Conservation (phyloP, 2,329 filamentous ascomycete genomes). For the Ophiostoma fasciatum region DNA sequence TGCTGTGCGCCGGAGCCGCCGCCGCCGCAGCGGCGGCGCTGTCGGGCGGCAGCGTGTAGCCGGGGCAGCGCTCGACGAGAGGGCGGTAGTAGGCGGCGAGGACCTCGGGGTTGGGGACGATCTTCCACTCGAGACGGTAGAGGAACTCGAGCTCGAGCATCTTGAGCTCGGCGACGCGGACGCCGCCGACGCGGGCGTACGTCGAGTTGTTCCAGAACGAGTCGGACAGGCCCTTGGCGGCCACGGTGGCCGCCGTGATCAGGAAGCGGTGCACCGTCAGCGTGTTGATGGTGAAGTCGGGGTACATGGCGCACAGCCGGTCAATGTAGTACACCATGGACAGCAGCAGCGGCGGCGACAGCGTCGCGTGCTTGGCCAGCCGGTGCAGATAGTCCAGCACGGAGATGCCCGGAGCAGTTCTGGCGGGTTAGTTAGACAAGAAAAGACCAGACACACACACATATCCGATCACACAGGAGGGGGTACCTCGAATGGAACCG, state of each 20-base stretch:
- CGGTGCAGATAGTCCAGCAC: slow-evolving; percentile 88
- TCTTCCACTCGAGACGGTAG: slow-evolving; percentile 86
- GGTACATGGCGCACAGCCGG: slow-evolving; percentile 78
- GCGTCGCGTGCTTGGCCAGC: slow-evolving; percentile 81
- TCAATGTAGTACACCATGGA: slow-evolving; percentile 99
- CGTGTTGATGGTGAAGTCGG: slow-evolving; percentile 90
- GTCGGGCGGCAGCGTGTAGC: slow-evolving; percentile 35
- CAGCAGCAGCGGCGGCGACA: slow-evolving; percentile 84
- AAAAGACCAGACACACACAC: too few relatives aligned
- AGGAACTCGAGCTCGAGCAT: slow-evolving; percentile 88
- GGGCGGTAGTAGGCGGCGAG: slow-evolving; percentile 87
- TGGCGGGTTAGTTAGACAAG: too few relatives aligned
- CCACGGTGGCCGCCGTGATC: slow-evolving; percentile 89
- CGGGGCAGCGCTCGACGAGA: slow-evolving; percentile 53
- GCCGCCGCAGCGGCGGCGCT: too few relatives aligned
- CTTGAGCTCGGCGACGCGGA: slow-evolving; percentile 78
- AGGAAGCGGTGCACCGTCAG: slow-evolving; percentile 94
- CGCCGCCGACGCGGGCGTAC: slow-evolving; percentile 85
- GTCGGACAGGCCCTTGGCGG: slow-evolving; percentile 89
- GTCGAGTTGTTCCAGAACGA: slow-evolving; percentile 98
- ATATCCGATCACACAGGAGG: not conserved
- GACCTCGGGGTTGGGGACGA: slow-evolving; percentile 88
- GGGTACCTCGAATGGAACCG: slow-evolving; percentile 84
- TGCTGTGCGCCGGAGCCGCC: too few relatives aligned
- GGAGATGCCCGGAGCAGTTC: slow-evolving; percentile 72